Percentiles rank a stretch among this genome's conserved stretches.
Evolutionary conservation across 2,329 filamentous ascomycete species (phyloP).

Genomic region (Aspergillus clavatus): DNA sequence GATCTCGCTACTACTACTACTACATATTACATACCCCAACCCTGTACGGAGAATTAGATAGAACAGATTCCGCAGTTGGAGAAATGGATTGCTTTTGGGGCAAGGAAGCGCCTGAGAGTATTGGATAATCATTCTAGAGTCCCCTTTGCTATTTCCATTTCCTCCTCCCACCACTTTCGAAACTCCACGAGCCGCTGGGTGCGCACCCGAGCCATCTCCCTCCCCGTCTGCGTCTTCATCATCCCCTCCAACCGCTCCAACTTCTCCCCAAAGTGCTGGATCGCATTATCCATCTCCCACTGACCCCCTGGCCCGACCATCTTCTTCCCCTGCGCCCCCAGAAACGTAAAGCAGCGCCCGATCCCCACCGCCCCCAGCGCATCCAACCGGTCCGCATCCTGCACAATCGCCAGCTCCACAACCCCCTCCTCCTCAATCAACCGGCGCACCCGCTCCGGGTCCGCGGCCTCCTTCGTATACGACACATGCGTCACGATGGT

Average conservation of each 20-base stretch:
- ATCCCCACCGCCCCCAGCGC: slow-evolving; percentile 84
- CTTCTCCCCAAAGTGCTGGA: slow-evolving; percentile 75
- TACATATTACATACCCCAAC: slow-evolving; percentile 15
- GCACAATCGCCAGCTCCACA: slow-evolving; percentile 77
- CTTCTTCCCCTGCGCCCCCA: slow-evolving; percentile 52
- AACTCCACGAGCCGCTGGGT: slow-evolving; percentile 49
- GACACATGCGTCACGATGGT: slow-evolving; percentile 70
- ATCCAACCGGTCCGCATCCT: slow-evolving; percentile 91
- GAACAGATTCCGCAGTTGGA: slow-evolving; percentile 4
- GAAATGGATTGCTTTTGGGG: slow-evolving; percentile 4
- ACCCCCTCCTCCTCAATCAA: slow-evolving; percentile 54
- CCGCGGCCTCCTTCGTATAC: slow-evolving; percentile 49
- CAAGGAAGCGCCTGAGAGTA: neutral
- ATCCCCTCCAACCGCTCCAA: slow-evolving; percentile 58
- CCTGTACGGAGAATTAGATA: slow-evolving; percentile 7
- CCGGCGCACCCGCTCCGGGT: slow-evolving; percentile 55
- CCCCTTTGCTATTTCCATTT: slow-evolving; percentile 25
- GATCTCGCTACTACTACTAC: neutral
- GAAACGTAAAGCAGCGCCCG: slow-evolving; percentile 70
- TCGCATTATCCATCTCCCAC: slow-evolving; percentile 57
- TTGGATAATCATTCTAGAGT: neutral
- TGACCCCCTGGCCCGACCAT: slow-evolving; percentile 9
- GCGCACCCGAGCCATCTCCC: slow-evolving; percentile 45
- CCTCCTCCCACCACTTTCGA: slow-evolving; percentile 52
- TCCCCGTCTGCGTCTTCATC: slow-evolving; percentile 57